A percentile compares a stretch with the other conserved stretches of the same genome.
Conservation (phyloP, 148 eudicot species). For the Camellia sinensis region DNA sequence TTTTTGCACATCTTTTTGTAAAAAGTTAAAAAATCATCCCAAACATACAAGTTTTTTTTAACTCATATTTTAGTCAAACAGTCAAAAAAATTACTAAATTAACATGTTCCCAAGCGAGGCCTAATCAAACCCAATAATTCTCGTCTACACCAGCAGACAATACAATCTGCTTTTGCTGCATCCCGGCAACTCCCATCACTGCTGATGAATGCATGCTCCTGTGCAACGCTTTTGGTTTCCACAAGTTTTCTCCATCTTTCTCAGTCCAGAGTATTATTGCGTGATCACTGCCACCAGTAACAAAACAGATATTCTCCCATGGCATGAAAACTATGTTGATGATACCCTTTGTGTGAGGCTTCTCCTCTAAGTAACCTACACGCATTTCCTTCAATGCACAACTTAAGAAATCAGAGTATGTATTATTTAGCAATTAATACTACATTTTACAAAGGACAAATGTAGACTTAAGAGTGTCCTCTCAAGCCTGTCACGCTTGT, state of each 20-base stretch:
- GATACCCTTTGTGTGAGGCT: conserved; percentile 83
- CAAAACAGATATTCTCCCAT: conserved; percentile 75
- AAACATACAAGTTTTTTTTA: no score
- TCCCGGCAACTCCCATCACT: conserved; percentile 96
- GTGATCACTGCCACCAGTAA: conserved; percentile 89
- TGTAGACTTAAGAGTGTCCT: no score
- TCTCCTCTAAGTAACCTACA: conserved; percentile 67
- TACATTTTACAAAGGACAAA: background rate
- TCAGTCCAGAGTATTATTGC: conserved; percentile 77
- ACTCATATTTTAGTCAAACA: no score
- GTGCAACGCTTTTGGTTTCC: conserved; percentile 78
- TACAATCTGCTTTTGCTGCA: conserved; percentile 70
- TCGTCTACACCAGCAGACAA: conserved; percentile 81
- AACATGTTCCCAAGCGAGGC: no score
- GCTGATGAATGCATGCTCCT: conserved; percentile 73
- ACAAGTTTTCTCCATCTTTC: conserved; percentile 47
- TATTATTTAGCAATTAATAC: background rate
- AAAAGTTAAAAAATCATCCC: no score
- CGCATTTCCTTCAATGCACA: conserved; percentile 50
- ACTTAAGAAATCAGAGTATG: background rate
- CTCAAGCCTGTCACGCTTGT: no score
- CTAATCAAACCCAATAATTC: conserved; percentile 83
- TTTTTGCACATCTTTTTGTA: no score
- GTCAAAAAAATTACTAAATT: no score
- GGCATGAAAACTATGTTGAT: conserved; percentile 84